phyloP scores from a whole-genome alignment of 768 basidiomycete species.

The Lentinula detonsa region DNA sequence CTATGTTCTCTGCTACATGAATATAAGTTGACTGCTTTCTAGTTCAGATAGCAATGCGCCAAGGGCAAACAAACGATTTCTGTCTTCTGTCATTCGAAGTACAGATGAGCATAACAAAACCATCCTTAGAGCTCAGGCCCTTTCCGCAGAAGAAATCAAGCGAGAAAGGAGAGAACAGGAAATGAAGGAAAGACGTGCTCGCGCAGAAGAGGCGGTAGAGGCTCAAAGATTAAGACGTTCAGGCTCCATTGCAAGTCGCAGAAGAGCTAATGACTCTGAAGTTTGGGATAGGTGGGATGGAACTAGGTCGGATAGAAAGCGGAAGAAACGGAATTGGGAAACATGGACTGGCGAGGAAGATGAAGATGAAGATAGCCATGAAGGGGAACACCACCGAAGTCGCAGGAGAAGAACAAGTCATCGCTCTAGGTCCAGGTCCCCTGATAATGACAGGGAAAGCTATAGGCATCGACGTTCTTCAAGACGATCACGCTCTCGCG shows the following conservation, averaged over 20 bases:
- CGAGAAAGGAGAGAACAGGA: slow-evolving; percentile 62
- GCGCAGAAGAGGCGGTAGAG: slow-evolving; percentile 73
- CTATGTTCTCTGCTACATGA: not conserved
- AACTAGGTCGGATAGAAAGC: slow-evolving; percentile 40
- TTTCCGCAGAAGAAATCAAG: slow-evolving; percentile 70
- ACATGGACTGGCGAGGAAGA: slow-evolving; percentile 39
- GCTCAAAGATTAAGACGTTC: slow-evolving; percentile 51
- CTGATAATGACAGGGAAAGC: not conserved
- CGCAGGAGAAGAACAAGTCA: slow-evolving; percentile 6
- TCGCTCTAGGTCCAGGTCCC: not conserved
- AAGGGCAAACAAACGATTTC: slow-evolving; percentile 76
- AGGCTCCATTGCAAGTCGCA: slow-evolving; percentile 19
- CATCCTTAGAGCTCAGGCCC: slow-evolving; percentile 66
- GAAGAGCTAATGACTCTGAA: slow-evolving; percentile 14
- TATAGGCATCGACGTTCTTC: slow-evolving; percentile 11
- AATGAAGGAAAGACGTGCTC: slow-evolving; percentile 48
- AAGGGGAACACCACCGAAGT: slow-evolving; percentile 16
- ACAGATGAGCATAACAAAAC: slow-evolving; percentile 96
- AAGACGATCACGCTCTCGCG: slow-evolving; percentile 15
- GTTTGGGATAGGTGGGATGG: slow-evolving; percentile 52
- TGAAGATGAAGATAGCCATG: slow-evolving; percentile 21
- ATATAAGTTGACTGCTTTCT: not conserved
- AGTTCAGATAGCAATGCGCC: slow-evolving; percentile 72
- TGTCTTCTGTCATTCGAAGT: slow-evolving; percentile 81
- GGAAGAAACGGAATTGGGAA: slow-evolving; percentile 47